Conservation (phyloP, 352 stramenopile species). For the Pythium oligandrum region DNA sequence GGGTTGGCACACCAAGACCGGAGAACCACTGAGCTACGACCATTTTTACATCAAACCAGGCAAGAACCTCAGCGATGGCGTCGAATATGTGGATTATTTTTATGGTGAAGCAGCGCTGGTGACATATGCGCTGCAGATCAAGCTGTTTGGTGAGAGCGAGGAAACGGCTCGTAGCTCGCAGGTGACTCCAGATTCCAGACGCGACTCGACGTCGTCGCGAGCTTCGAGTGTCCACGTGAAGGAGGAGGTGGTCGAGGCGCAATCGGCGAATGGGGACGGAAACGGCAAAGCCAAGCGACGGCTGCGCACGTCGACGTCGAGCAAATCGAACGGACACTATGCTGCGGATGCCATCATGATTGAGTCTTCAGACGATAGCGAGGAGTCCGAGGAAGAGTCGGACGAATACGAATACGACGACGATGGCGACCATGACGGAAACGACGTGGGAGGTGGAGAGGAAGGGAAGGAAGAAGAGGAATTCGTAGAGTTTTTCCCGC, state of each 20-base stretch:
- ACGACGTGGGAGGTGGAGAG: too few relatives aligned
- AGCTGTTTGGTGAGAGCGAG: constrained; percentile 1
- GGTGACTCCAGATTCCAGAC: too few relatives aligned
- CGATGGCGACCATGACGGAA: not conserved
- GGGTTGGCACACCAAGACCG: constrained; percentile 7
- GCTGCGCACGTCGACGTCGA: not conserved
- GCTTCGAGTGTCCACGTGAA: not conserved
- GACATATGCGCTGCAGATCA: constrained; percentile 1
- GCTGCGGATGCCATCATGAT: constrained; percentile 10
- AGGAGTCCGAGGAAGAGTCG: constrained; percentile 2
- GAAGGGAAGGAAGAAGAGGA: too few relatives aligned
- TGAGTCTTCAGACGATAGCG: constrained; percentile 5
- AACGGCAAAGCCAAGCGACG: not conserved
- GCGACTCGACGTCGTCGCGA: not conserved
- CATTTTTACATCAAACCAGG: constrained; percentile 17
- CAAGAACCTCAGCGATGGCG: constrained; percentile 5
- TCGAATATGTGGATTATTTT: constrained; percentile 16
- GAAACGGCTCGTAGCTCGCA: too few relatives aligned
- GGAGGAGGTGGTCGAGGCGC: not conserved
- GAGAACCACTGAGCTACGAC: constrained; percentile 7
- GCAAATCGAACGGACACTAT: constrained; percentile 4
- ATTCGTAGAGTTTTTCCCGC: too few relatives aligned
- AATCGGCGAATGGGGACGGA: not conserved
- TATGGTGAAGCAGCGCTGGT: constrained; percentile 10
- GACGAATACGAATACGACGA: constrained; percentile 6